Conservation (phyloP, 2,329 filamentous ascomycete genomes). For the Cordyceps fumosorosea region DNA sequence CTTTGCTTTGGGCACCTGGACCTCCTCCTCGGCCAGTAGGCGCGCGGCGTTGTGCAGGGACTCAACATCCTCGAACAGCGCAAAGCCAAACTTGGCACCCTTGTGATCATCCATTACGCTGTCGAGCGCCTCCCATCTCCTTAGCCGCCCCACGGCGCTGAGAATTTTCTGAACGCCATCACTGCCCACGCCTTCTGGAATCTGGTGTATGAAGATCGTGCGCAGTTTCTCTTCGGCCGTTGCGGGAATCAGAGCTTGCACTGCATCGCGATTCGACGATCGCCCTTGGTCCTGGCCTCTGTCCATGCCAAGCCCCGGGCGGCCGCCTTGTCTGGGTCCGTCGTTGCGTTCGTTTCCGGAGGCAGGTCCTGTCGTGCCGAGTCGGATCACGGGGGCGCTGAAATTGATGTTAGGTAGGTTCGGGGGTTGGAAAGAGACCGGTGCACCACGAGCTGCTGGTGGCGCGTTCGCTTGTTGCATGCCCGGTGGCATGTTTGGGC, state of each 20-base stretch:
- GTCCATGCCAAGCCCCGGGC: slow-evolving; percentile 53
- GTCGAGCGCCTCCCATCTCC: slow-evolving; percentile 76
- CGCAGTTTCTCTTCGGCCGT: slow-evolving; percentile 85
- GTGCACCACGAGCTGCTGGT: slow-evolving; percentile 71
- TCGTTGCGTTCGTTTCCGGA: slow-evolving; percentile 38
- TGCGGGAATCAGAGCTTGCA: slow-evolving; percentile 67
- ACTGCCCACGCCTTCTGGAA: slow-evolving; percentile 70
- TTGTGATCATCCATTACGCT: slow-evolving; percentile 60
- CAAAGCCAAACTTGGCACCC: slow-evolving; percentile 85
- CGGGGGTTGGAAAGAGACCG: slow-evolving; percentile 79
- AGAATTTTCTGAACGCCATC: slow-evolving; percentile 74
- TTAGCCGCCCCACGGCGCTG: slow-evolving; percentile 66
- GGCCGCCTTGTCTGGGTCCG: slow-evolving; percentile 27
- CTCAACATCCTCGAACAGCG: slow-evolving; percentile 87
- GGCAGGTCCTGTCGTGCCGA: slow-evolving; percentile 66
- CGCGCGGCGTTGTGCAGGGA: slow-evolving; percentile 80
- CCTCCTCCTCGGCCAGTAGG: slow-evolving; percentile 71
- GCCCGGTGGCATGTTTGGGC: slow-evolving; percentile 75
- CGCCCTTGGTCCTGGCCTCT: slow-evolving; percentile 61
- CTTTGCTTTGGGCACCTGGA: slow-evolving; percentile 76
- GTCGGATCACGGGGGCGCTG: slow-evolving; percentile 88
- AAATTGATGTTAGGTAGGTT: slow-evolving; percentile 99
- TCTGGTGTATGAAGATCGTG: slow-evolving; percentile 83
- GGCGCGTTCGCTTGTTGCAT: slow-evolving; percentile 67
- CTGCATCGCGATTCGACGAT: slow-evolving; percentile 59